Evolutionary conservation across 768 basidiomycete genomes (phyloP).

Genomic region (Leccinum disarticulatum): DNA sequence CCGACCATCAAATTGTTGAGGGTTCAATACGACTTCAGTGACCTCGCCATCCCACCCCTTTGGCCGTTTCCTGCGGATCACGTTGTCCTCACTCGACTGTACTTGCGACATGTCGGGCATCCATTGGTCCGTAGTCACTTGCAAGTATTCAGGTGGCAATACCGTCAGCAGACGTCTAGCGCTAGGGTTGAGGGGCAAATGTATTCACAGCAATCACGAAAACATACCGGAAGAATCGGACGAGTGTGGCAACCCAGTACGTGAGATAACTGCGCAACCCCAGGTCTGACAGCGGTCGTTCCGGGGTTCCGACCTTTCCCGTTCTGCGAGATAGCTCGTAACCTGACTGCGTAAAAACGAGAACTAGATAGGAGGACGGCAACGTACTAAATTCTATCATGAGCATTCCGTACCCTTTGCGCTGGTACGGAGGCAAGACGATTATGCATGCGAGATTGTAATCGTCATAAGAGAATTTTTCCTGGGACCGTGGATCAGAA

Average conservation of each 20-base stretch:
- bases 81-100: constrained; percentile 35
- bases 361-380: background rate
- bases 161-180: constrained; percentile 57
- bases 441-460: constrained; percentile 98
- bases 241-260: constrained; percentile 80
- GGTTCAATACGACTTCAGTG: constrained; percentile 37
- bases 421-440: constrained; percentile 90
- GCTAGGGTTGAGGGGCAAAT: background rate
- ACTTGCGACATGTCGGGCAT: constrained; percentile 41
- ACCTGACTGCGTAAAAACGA: constrained; percentile 45
- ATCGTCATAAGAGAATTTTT: constrained; percentile 94
- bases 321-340: constrained; percentile 86
- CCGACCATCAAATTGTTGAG: constrained; percentile 43
- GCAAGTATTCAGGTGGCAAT: constrained; percentile 52
- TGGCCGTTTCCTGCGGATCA: constrained; percentile 43
- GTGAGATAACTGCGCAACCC: constrained; percentile 88
- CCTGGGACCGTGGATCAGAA: constrained; percentile 42
- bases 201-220: background rate
- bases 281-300: constrained; percentile 91
- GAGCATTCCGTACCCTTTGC: constrained; percentile 88
- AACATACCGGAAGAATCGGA: constrained; percentile 78
- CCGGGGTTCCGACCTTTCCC: constrained; percentile 86
- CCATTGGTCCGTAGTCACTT: constrained; percentile 44
- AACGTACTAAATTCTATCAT: constrained; percentile 97
- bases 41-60: constrained; percentile 81